A percentile compares a stretch with the other conserved stretches of the same genome.
Conservation (phyloP, 768 basidiomycete species). For the Boletus rufocinnamomeus region DNA sequence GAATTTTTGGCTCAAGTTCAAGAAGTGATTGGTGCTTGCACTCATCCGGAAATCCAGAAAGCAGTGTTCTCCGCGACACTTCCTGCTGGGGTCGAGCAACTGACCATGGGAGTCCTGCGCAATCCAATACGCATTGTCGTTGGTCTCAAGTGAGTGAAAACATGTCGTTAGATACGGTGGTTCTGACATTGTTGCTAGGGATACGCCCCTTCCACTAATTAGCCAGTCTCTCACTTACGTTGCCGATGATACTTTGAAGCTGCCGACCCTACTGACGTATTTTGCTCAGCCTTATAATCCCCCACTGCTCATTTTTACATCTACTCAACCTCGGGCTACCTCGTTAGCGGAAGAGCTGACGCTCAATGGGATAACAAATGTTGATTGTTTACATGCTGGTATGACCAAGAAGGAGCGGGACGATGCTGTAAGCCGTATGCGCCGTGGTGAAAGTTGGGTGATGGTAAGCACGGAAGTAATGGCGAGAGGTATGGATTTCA, state of each 20-base stretch:
- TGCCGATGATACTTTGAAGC: conserved; percentile 91
- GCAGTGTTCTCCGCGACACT: conserved; percentile 95
- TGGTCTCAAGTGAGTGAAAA: conserved; percentile 77
- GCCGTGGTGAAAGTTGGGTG: conserved; percentile 89
- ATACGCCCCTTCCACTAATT: conserved; percentile 92
- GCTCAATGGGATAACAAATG: conserved; percentile 74
- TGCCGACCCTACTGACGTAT: conserved; percentile 82
- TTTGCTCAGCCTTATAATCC: conserved; percentile 84
- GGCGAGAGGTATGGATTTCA: conserved; percentile 98
- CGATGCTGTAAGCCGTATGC: conserved; percentile 81
- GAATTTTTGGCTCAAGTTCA: conserved; percentile 89
- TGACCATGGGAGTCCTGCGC: conserved; percentile 81
- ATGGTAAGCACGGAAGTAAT: conserved; percentile 97
- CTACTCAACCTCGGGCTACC: conserved; percentile 81
- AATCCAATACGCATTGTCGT: conserved; percentile 95
- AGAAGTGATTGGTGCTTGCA: conserved; percentile 82
- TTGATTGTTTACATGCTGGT: conserved; percentile 90
- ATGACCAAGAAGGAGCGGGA: conserved; percentile 87
- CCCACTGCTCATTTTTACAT: conserved; percentile 89
- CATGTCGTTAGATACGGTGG: neutral
- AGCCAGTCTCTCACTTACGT: conserved; percentile 88
- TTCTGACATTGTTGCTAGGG: conserved; percentile 50
- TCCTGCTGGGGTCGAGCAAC: conserved; percentile 82
- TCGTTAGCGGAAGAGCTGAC: conserved; percentile 81
- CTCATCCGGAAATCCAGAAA: conserved; percentile 69